Conservation (phyloP, 345 rosid species). For the Hypericum perforatum region DNA sequence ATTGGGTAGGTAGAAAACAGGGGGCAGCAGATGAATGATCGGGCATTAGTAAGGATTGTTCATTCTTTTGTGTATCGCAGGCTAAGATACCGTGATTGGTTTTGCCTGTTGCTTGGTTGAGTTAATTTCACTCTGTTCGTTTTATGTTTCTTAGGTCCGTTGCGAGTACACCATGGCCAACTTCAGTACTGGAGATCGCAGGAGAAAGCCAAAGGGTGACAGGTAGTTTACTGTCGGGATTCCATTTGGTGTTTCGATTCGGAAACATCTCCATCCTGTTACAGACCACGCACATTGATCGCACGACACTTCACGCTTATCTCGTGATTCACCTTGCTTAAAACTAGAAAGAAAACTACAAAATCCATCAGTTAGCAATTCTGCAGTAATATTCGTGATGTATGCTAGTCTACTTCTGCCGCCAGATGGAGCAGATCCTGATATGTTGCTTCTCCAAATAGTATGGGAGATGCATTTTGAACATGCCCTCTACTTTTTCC, state of each 20-base stretch:
- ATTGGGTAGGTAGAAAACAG: constrained; percentile 52
- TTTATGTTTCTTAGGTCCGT: constrained; percentile 39
- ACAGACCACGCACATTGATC: too few relatives aligned
- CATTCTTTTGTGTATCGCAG: background rate
- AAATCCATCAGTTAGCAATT: too few relatives aligned
- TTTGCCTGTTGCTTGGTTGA: background rate
- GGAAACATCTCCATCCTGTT: too few relatives aligned
- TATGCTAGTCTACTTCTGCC: too few relatives aligned
- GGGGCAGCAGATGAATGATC: constrained; percentile 61
- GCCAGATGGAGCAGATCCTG: too few relatives aligned
- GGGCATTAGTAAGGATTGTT: constrained; percentile 45
- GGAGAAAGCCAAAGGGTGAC: constrained; percentile 80
- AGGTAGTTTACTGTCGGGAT: constrained; percentile 26
- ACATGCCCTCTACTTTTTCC: too few relatives aligned
- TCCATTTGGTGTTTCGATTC: background rate
- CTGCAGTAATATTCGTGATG: too few relatives aligned
- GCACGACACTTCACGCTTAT: too few relatives aligned
- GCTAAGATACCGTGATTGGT: background rate
- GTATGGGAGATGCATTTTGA: too few relatives aligned
- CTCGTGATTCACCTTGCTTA: too few relatives aligned
- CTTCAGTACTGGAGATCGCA: constrained; percentile 85
- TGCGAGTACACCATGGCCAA: constrained; percentile 97
- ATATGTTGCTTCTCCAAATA: too few relatives aligned
- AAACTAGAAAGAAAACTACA: too few relatives aligned
- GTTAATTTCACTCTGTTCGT: background rate